Evolutionary conservation across 1,284 basidiomycete genomes (phyloP).

Genomic region (Erythrobasidium hasegawianum): DNA sequence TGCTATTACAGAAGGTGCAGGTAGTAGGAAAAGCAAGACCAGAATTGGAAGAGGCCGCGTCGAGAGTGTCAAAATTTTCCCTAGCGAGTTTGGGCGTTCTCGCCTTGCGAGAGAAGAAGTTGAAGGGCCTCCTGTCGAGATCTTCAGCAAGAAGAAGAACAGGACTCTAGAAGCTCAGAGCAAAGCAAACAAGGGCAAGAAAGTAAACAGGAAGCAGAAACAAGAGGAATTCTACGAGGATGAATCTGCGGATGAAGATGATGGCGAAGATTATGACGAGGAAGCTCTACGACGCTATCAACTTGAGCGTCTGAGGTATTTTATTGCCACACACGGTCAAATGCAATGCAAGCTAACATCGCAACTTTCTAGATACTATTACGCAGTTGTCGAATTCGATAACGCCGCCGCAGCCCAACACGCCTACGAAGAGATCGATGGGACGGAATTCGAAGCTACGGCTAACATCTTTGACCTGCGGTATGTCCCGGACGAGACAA

Average conservation of each 20-base stretch:
- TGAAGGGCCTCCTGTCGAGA: constrained; percentile 82
- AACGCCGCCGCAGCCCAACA: constrained; percentile 71
- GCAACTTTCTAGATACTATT: constrained; percentile 64
- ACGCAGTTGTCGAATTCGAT: constrained; percentile 90
- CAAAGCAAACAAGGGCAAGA: constrained; percentile 42
- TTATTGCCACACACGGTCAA: neutral
- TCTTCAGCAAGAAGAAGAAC: constrained; percentile 57
- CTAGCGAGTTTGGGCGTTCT: constrained; percentile 88
- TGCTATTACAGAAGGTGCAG: constrained; percentile 20
- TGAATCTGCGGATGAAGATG: constrained; percentile 58
- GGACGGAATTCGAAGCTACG: constrained; percentile 92
- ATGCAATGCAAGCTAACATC: constrained; percentile 51
- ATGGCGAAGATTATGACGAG: constrained; percentile 60
- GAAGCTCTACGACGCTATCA: constrained; percentile 88
- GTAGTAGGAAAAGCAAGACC: constrained; percentile 19
- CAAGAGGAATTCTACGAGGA: constrained; percentile 62
- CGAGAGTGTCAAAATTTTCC: constrained; percentile 67
- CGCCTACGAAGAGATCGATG: constrained; percentile 82
- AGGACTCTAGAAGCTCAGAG: constrained; percentile 11
- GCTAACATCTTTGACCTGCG: constrained; percentile 95
- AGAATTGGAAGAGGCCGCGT: constrained; percentile 37
- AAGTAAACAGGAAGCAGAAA: constrained; percentile 39
- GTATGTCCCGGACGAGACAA: constrained; percentile 89
- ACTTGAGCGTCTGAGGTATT: constrained; percentile 78
- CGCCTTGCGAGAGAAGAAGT: constrained; percentile 80